These are phyloP conservation scores for Aspergillus felis DNA, from an alignment of 2,329 filamentous ascomycete species.

Conservation along the genomic window DNA sequence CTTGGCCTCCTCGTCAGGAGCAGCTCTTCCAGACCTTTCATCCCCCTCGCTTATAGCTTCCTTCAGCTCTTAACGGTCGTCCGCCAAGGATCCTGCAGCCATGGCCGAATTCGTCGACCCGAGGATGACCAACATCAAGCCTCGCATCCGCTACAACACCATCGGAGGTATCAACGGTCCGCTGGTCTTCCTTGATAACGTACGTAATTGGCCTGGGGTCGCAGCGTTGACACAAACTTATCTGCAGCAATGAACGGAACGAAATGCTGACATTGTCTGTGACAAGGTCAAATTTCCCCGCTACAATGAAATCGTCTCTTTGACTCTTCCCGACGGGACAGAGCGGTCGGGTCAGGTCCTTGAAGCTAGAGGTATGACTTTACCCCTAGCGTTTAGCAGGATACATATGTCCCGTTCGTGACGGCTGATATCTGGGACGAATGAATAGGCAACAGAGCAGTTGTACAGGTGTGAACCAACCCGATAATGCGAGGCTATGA, in stretches of 20 bases:
- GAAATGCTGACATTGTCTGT: constrained; percentile 13
- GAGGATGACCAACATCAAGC: constrained; percentile 55
- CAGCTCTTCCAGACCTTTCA: constrained; percentile 5
- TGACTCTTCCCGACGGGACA: constrained; percentile 93
- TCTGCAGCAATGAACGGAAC: background rate
- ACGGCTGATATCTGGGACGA: constrained; percentile 14
- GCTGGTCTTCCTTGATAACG: constrained; percentile 95
- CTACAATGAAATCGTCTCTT: constrained; percentile 96
- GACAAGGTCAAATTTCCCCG: constrained; percentile 88
- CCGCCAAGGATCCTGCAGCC: constrained; percentile 18
- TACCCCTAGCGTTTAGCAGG: background rate
- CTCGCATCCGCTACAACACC: constrained; percentile 90
- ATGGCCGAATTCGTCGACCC: constrained; percentile 44
- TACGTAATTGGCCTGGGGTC: constrained; percentile 43
- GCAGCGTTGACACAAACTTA: background rate
- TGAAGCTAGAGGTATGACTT: constrained; percentile 79
- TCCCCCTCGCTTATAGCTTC: constrained; percentile 11
- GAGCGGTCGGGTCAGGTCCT: constrained; percentile 92
- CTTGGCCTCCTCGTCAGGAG: constrained; percentile 4
- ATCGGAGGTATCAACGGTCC: constrained; percentile 97
- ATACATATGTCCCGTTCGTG: background rate
- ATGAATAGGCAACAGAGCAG: constrained; percentile 73
- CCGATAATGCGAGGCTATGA: constrained; percentile 5
- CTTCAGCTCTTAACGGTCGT: constrained; percentile 8
- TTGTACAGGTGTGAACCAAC: constrained; percentile 72